A percentile compares a stretch with the other conserved stretches of the same genome.
Evolutionary conservation across 257 asterid genomes (phyloP).

Genomic region (Plantago major): DNA sequence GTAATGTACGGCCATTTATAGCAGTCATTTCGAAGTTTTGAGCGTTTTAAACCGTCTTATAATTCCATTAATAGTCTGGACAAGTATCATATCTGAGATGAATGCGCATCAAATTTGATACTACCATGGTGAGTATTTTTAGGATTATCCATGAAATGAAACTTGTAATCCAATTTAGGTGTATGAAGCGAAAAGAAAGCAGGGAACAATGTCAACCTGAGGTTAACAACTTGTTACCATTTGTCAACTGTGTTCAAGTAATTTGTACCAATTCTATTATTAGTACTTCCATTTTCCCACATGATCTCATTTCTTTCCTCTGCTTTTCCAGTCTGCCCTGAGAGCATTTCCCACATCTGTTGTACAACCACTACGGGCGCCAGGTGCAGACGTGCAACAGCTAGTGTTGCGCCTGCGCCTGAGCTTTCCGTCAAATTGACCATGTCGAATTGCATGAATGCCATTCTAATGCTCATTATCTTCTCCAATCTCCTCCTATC

Average conservation of each 20-base stretch:
- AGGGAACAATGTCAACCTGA: constrained; percentile 31
- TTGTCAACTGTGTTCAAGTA: constrained; percentile 25
- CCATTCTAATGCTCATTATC: constrained; percentile 1
- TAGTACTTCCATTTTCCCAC: constrained; percentile 29
- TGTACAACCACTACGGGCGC: neutral
- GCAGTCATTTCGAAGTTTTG: too few relatives aligned
- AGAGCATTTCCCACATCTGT: constrained; percentile 9
- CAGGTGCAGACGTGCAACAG: constrained; percentile 5
- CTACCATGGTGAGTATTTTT: too few relatives aligned
- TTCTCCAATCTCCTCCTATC: neutral
- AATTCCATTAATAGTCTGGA: too few relatives aligned
- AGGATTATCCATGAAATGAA: neutral
- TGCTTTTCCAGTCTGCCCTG: constrained; percentile 23
- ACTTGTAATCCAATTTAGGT: neutral
- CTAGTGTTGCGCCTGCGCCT: constrained; percentile 39
- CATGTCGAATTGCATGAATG: constrained; percentile 4
- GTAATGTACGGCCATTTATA: too few relatives aligned
- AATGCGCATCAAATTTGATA: too few relatives aligned
- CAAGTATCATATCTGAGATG: too few relatives aligned
- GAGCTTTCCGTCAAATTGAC: constrained; percentile 20
- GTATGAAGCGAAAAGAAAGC: constrained; percentile 10
- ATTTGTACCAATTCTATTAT: constrained; percentile 25
- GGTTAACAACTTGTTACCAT: constrained; percentile 27
- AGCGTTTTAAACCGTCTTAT: too few relatives aligned
- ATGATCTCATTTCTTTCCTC: constrained; percentile 27